Conservation (phyloP, 139 green algal species). For the Dunaliella sp. region DNA sequence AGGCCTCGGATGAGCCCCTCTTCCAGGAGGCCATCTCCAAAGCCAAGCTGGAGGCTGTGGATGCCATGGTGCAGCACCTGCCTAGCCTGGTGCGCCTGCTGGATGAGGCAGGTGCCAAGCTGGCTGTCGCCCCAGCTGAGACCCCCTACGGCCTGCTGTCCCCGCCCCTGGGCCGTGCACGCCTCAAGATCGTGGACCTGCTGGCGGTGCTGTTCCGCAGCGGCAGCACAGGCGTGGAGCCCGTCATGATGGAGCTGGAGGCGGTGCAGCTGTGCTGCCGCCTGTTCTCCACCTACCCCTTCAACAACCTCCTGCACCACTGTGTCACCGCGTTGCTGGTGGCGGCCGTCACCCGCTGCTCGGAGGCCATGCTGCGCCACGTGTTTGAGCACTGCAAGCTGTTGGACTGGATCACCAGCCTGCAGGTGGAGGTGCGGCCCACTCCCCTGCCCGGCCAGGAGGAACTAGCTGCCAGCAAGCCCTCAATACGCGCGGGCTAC, state of each 20-base stretch:
- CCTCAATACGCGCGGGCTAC: conserved; percentile 74
- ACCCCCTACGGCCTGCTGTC: conserved; percentile 76
- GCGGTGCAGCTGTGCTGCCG: conserved; percentile 60
- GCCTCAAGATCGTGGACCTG: conserved; percentile 79
- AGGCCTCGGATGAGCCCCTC: conserved; percentile 13
- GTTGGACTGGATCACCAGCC: conserved; percentile 61
- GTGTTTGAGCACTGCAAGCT: conserved; percentile 62
- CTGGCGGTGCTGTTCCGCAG: conserved; percentile 74
- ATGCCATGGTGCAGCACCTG: conserved; percentile 47
- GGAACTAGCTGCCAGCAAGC: conserved; percentile 22
- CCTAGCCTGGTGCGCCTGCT: conserved; percentile 47
- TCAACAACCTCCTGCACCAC: conserved; percentile 91
- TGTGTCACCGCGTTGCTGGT: conserved; percentile 64
- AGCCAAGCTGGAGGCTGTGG: conserved; percentile 14
- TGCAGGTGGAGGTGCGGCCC: conserved; percentile 53
- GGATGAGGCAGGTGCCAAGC: background rate
- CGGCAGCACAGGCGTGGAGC: conserved; percentile 50
- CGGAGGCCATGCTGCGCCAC: conserved; percentile 52
- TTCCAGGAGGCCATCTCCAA: conserved; percentile 7
- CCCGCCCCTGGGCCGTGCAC: conserved; percentile 66
- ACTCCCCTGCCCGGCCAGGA: conserved; percentile 35
- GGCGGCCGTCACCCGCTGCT: conserved; percentile 35
- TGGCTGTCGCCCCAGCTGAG: conserved; percentile 37
- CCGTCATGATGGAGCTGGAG: conserved; percentile 49
- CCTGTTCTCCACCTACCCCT: conserved; percentile 79